These are phyloP conservation scores for Starmerella lactis-condensi DNA, from an alignment of 805 yeast genomes.

Conservation along the genomic window DNA sequence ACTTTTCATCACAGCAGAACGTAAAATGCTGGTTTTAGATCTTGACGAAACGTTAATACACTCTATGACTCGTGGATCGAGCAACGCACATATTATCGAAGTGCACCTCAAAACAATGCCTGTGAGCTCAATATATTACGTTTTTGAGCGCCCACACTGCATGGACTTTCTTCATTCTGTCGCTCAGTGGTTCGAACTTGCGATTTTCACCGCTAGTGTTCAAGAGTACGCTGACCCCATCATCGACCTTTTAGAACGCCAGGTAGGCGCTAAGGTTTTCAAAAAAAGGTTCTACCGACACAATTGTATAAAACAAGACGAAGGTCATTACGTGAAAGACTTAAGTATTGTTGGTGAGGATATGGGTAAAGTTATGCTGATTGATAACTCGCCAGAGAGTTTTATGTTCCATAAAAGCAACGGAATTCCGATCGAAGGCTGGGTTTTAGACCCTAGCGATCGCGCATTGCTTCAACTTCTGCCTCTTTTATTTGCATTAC, in stretches of 20 bases:
- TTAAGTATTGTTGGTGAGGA: conserved; percentile 35
- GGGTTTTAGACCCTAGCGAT: conserved; percentile 95
- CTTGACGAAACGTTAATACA: conserved; percentile 90
- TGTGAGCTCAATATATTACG: conserved; percentile 55
- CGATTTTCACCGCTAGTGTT: conserved; percentile 86
- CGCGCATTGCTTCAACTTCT: conserved; percentile 60
- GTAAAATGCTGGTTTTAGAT: conserved; percentile 64
- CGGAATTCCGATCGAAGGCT: conserved; percentile 87
- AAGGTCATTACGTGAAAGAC: conserved; percentile 48
- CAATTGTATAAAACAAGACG: conserved; percentile 56
- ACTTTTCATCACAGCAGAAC: conserved; percentile 6
- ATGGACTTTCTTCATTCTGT: conserved; percentile 66
- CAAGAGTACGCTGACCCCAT: conserved; percentile 95
- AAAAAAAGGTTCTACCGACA: conserved; percentile 51
- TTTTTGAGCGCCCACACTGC: conserved; percentile 81
- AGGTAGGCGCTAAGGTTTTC: conserved; percentile 27
- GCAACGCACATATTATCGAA: conserved; percentile 53
- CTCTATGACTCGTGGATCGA: conserved; percentile 49
- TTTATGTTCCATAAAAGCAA: conserved; percentile 69
- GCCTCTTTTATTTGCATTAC: conserved; percentile 59
- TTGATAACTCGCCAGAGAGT: conserved; percentile 87
- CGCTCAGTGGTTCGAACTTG: conserved; percentile 70
- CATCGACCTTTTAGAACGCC: conserved; percentile 73
- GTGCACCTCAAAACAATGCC: conserved; percentile 27
- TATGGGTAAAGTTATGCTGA: conserved; percentile 49